Conservation (phyloP, 129 eudicot species). For the Gnaphalium uliginosum region DNA sequence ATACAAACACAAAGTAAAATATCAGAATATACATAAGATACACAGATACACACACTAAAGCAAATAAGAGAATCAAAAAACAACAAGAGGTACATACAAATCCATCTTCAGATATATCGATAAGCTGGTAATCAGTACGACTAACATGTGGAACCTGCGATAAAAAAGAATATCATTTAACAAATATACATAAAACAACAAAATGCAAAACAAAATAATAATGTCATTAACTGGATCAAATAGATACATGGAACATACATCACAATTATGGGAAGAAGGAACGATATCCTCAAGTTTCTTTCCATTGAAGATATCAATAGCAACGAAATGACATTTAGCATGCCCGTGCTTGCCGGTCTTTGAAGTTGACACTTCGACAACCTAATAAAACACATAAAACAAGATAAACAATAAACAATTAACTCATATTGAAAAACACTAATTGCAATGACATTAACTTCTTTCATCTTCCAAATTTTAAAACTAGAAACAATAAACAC, state of each 20-base stretch:
- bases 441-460: neutral
- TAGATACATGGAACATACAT: conserved; percentile 41
- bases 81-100: conserved; percentile 37
- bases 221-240: neutral
- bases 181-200: neutral
- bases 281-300: conserved; percentile 83
- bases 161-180: neutral
- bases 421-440: neutral
- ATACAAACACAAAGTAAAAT: neutral
- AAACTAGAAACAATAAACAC: neutral
- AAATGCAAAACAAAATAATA: neutral
- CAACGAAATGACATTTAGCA: conserved; percentile 83
- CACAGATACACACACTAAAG: neutral
- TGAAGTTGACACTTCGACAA: conserved; percentile 79
- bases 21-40: neutral
- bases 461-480: neutral
- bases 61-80: neutral
- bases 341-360: conserved; percentile 85
- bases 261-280: conserved; percentile 82
- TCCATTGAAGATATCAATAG: conserved; percentile 67
- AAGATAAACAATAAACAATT: neutral
- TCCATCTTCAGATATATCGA: conserved; percentile 73
- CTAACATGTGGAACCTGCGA: conserved; percentile 68
- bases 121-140: conserved; percentile 73
- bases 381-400: conserved; percentile 31